These are phyloP conservation scores for Beauveria sp. DNA, from an alignment of 2,329 filamentous ascomycete genomes.

Conservation along the genomic window DNA sequence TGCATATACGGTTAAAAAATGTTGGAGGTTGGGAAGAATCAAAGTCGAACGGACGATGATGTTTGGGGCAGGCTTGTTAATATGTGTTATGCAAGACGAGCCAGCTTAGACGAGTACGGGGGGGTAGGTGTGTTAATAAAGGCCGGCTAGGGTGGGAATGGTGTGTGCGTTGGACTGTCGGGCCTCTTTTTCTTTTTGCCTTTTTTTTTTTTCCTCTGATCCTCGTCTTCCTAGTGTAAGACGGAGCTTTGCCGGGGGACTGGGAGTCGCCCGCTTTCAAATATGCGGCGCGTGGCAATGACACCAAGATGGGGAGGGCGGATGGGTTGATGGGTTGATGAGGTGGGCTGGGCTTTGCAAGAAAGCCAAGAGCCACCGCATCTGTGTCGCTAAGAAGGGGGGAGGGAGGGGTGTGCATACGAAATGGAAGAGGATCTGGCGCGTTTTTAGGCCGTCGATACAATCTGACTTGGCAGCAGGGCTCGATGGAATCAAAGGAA, in stretches of 20 bases:
- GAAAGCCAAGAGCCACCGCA: not conserved
- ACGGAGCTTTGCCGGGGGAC: slow-evolving; percentile 29
- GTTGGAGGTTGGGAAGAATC: not conserved
- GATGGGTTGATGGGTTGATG: not conserved
- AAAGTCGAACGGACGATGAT: not conserved
- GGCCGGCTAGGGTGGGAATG: slow-evolving; percentile 10
- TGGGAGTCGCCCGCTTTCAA: slow-evolving; percentile 30
- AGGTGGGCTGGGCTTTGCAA: not conserved
- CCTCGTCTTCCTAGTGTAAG: slow-evolving; percentile 13
- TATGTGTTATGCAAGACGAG: slow-evolving; percentile 1
- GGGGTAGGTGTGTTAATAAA: slow-evolving; percentile 5
- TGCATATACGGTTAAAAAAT: not conserved
- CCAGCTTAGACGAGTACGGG: not conserved
- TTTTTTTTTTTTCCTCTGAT: not conserved
- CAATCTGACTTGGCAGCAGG: slow-evolving; percentile 27
- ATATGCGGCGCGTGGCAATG: slow-evolving; percentile 27
- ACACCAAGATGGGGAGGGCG: slow-evolving; percentile 3
- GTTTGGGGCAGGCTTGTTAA: slow-evolving; percentile 11
- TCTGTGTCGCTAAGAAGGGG: not conserved
- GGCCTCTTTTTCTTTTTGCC: not conserved
- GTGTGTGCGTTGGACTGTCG: not conserved
- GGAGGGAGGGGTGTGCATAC: not conserved
- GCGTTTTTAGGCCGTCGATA: slow-evolving; percentile 27
- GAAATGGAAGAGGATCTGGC: slow-evolving; percentile 22
- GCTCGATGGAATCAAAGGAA: slow-evolving; percentile 5